These are phyloP conservation scores for Ophiostoma angusticollis DNA, from an alignment of 2,329 filamentous ascomycete genomes.

Conservation along the genomic window DNA sequence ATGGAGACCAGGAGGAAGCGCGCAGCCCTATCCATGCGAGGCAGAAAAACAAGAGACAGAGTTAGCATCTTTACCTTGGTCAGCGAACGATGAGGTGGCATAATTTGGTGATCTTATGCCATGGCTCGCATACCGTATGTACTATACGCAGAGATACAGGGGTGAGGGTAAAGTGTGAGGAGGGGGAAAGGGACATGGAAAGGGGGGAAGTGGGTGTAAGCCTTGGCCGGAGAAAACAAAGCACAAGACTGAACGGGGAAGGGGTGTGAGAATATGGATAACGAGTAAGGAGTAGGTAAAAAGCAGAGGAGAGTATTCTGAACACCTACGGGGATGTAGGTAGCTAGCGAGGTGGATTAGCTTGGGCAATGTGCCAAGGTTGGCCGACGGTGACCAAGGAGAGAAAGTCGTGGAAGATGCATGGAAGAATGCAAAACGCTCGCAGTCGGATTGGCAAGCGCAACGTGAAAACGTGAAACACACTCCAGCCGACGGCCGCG, in stretches of 20 bases:
- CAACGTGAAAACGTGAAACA: constrained; percentile 36
- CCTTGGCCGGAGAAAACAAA: too few relatives aligned
- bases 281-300: background rate
- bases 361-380: too few relatives aligned
- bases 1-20: background rate
- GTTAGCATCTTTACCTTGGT: constrained; percentile 31
- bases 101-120: constrained; percentile 49
- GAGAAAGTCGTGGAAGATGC: constrained; percentile 25
- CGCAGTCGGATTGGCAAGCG: constrained; percentile 25
- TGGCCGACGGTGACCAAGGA: constrained; percentile 19
- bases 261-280: background rate
- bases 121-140: constrained; percentile 38
- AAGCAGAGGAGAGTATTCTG: background rate
- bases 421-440: constrained; percentile 28
- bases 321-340: background rate
- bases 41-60: constrained; percentile 20
- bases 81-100: constrained; percentile 36
- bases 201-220: too few relatives aligned
- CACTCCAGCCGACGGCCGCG: constrained; percentile 29
- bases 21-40: constrained; percentile 34
- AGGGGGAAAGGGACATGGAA: background rate
- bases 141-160: constrained; percentile 13
- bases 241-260: background rate
- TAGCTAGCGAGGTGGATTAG: too few relatives aligned
- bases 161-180: background rate